Base-by-base conservation (phyloP, 768 basidiomycete genomes). In the Pisolithus albus region DNA sequence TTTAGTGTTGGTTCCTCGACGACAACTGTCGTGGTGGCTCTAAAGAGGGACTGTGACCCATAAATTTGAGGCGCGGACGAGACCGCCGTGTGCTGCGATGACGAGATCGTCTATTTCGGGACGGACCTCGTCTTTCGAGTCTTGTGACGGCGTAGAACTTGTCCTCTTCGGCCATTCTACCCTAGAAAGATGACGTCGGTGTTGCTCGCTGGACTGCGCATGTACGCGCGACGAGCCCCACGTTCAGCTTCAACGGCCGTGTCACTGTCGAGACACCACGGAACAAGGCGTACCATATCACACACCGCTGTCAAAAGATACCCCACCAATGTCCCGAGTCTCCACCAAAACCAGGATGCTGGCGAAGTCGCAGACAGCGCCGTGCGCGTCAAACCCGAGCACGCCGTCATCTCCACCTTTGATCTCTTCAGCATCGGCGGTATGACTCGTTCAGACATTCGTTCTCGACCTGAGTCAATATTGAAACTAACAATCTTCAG, bases 361-460 rank as follows among this genome's bases (percentile, higher is more conserved):
- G 51, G 55, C 13, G 30, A 47, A 7, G 50, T 52, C 5, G 47
- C 48, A 19, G 58, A 56, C 36, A n/a, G 49, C 5, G 52, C 56
- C 43, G 9, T n/a, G n/a, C n/a, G 56, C 3, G 56, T 66, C 38
- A 67, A 72, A 24, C 75, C 81, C 13, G 84, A 90, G 48, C 91
- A 93, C 73, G 92, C 92, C 5, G 92, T 94, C 56, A 93, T 95
- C 49, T 92, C 89, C 1, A 83, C 92, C 1, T 95, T 94, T 63
- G 93, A 96, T 67, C 73, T 95, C 48, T 94, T 95, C 73, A 88
- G 85, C 60, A 87, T 94, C 55, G 92, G 92, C 53, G 88, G 88
- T 86, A 58, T 56, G 81, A 65, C 15, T 38, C n/a, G 34, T 45
- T 23, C 39, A 23, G 18, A 23, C 8, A 9, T 21, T 18, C 9